Conservation (phyloP, 31 red algal genomes). For the Endocladia muricata region DNA sequence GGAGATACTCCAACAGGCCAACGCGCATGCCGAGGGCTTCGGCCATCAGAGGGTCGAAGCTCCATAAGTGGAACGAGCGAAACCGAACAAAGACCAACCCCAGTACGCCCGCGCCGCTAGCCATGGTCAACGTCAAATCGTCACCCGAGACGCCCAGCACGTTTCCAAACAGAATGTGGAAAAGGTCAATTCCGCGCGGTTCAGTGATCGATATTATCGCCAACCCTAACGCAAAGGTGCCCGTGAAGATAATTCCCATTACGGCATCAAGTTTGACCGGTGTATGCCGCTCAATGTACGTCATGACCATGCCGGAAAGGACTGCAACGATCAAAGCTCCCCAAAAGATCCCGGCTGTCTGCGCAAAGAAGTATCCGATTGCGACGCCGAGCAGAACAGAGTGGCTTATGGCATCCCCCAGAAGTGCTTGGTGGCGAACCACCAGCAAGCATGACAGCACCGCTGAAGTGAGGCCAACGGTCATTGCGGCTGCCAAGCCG, state of each 20-base stretch:
- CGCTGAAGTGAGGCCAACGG: neutral
- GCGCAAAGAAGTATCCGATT: neutral
- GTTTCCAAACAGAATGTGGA: neutral
- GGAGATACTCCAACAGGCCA: neutral
- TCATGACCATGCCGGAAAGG: neutral
- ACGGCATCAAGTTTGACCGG: neutral
- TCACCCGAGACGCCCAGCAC: neutral
- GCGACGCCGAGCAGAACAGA: neutral
- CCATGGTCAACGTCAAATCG: neutral
- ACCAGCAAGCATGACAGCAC: neutral
- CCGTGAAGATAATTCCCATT: neutral
- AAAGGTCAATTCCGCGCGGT: neutral
- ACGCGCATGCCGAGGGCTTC: neutral
- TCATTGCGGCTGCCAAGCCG: neutral
- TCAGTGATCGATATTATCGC: neutral
- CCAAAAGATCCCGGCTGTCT: neutral
- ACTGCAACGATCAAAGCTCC: neutral
- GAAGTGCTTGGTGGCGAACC: neutral
- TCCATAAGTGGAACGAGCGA: neutral
- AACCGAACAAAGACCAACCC: neutral
- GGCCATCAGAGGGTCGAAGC: neutral
- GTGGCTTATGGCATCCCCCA: neutral
- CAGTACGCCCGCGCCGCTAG: neutral
- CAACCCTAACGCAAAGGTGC: neutral
- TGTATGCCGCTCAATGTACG: neutral